Evolutionary conservation across 2,329 filamentous ascomycete genomes (phyloP).

Genomic region (Penicillium carneum): DNA sequence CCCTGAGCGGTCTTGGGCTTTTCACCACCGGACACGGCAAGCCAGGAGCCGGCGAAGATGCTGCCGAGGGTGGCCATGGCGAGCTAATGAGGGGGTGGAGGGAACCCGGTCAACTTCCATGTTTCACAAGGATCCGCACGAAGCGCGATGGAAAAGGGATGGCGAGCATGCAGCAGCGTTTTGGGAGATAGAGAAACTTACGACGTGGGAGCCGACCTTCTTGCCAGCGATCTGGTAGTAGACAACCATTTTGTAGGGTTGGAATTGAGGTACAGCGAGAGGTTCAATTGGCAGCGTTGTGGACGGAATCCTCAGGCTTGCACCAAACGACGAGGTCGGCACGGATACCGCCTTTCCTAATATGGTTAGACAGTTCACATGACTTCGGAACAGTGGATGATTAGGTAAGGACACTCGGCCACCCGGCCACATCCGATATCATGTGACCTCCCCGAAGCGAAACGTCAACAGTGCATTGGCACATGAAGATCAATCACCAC

Average conservation of each 20-base stretch:
- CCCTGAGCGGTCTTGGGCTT: slow-evolving; percentile 46
- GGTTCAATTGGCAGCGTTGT: slow-evolving; percentile 37
- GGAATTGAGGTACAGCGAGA: slow-evolving; percentile 32
- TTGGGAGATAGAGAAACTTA: slow-evolving; percentile 45
- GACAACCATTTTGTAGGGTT: slow-evolving; percentile 57
- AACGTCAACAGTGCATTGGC: not conserved
- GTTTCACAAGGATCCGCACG: slow-evolving; percentile 26
- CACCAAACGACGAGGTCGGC: slow-evolving; percentile 37
- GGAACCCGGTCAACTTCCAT: slow-evolving; percentile 27
- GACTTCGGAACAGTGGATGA: slow-evolving; percentile 11
- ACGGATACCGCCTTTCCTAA: slow-evolving; percentile 32
- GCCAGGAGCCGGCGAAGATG: slow-evolving; percentile 57
- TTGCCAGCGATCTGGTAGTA: slow-evolving; percentile 61
- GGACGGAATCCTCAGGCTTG: slow-evolving; percentile 40
- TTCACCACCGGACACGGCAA: slow-evolving; percentile 55
- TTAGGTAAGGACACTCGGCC: not conserved
- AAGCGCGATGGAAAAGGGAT: slow-evolving; percentile 34
- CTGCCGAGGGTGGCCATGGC: slow-evolving; percentile 65
- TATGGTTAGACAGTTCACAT: slow-evolving; percentile 30
- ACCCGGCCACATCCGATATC: slow-evolving; percentile 20
- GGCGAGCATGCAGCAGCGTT: slow-evolving; percentile 15
- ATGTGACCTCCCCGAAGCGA: slow-evolving; percentile 29
- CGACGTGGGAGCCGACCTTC: slow-evolving; percentile 61
- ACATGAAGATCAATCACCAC: not conserved
- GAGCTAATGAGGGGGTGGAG: slow-evolving; percentile 56